Conservation (phyloP, 2,329 filamentous ascomycete species). For the Colletotrichum tabaci region DNA sequence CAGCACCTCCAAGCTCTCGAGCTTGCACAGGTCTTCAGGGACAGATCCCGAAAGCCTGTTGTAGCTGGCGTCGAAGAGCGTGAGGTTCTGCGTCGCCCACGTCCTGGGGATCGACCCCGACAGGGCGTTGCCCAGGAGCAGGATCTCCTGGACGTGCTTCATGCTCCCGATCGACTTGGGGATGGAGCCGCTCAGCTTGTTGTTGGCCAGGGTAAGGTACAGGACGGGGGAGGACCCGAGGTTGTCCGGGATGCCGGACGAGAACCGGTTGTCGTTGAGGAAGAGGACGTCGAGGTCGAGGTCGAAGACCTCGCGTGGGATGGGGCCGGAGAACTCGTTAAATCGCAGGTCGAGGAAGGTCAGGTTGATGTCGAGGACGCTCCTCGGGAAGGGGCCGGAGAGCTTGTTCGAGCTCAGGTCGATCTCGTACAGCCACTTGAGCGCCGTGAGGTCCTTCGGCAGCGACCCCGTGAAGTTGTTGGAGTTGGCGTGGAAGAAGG, state of each 20-base stretch:
- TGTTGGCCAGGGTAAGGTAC: conserved; percentile 17
- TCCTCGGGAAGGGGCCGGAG: conserved; percentile 6
- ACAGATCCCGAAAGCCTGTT: conserved; percentile 20
- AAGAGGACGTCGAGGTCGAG: conserved; percentile 24
- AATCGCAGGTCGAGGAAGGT: conserved; percentile 20
- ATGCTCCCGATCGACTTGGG: conserved; percentile 7
- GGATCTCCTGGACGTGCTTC: conserved; percentile 11
- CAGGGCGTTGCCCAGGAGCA: conserved; percentile 18
- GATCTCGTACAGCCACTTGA: conserved; percentile 21
- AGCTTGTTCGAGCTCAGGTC: conserved; percentile 22
- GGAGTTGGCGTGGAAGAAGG: conserved; percentile 27
- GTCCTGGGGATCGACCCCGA: conserved; percentile 12
- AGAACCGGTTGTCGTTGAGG: conserved; percentile 28
- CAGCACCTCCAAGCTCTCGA: conserved; percentile 1
- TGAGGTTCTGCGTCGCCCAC: conserved; percentile 4
- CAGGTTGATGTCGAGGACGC: conserved; percentile 10
- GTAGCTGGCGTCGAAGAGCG: conserved; percentile 26
- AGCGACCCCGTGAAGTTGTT: conserved; percentile 25
- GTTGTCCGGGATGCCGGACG: conserved; percentile 20
- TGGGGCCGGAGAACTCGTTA: conserved; percentile 17
- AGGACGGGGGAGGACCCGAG: conserved; percentile 13
- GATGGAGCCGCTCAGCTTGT: conserved; percentile 13
- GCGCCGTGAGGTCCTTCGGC: conserved; percentile 17
- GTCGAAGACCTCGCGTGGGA: conserved; percentile 14
- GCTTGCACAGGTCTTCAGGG: conserved; percentile 17